Evolutionary conservation across 2,329 filamentous ascomycete species (phyloP), one percentile per base, ranked within the genome.

Genomic region (Phyllosticta capitalensis): DNA sequence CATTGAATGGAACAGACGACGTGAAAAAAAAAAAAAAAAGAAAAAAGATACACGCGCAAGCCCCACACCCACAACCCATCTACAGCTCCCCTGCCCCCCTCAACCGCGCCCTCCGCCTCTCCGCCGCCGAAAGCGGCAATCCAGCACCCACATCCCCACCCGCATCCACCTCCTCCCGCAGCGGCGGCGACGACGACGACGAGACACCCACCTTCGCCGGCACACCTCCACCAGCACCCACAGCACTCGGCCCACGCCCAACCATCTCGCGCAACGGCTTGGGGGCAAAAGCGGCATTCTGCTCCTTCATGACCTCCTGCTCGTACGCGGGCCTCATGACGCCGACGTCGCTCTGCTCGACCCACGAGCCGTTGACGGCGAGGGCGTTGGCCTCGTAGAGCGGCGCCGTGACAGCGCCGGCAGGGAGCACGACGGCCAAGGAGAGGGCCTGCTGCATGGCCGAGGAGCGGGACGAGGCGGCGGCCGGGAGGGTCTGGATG

Each of bases 371-470:
- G n/a, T 45, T 45, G n/a, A 45, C 38, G 6, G 38, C 38, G 12
- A 19, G 38, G 14, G 38, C 38, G 2, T n/a, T 1, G 1, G 38
- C 17, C n/a, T 45, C 38, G 6, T n/a, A 45, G 6, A 45, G n/a
- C 14, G 38, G 14, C 12, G 24, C 22, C 9, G 5, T 20, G 9
- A 6, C 14, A 17, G 19, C 12, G n/a, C 14, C 33, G 51, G 20
- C 63, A 63, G 3, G 62, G 64, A 4, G 64, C 64, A 80, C 66
- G 5, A 79, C 79, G n/a, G 73, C 74, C 62, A 88, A 83, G 6
- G 65, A 69, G 62, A 87, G 81, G 1, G 74, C 71, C 69, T 89
- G 85, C 59, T 76, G 76, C 6, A 81, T 84, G 22, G 71, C 77
- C 7, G 85, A 85, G 56, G 73, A 80, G 17, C 81, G 81, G 17